Conservation (phyloP, 345 rosid genomes). For the Syzygium oleosum region DNA sequence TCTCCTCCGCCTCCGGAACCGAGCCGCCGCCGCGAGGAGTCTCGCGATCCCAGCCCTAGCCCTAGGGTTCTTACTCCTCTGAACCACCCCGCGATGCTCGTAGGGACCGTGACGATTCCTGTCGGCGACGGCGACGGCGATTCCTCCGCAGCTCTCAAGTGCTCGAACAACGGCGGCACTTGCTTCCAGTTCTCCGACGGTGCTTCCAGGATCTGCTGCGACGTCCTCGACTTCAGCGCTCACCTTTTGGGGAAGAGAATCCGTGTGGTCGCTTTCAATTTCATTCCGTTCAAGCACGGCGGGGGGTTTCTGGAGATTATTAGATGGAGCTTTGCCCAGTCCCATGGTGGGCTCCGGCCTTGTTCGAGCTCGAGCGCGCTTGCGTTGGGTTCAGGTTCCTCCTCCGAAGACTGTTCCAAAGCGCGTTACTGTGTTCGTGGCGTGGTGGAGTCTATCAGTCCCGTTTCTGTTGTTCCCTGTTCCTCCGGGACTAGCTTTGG, state of each 20-base stretch:
- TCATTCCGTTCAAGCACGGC: constrained; percentile 41
- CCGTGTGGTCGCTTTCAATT: constrained; percentile 62
- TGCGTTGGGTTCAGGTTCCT: constrained; percentile 21
- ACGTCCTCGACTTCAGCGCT: constrained; percentile 36
- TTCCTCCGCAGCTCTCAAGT: constrained; percentile 25
- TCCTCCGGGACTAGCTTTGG: constrained; percentile 5
- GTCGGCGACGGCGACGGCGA: not conserved
- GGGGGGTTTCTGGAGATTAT: constrained; percentile 79
- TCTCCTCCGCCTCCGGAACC: constrained; percentile 2
- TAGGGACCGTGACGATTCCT: constrained; percentile 60
- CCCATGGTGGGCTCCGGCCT: constrained; percentile 4
- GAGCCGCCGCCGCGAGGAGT: not conserved
- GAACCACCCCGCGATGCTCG: constrained; percentile 29
- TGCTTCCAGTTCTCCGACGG: constrained; percentile 72
- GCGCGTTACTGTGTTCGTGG: constrained; percentile 42
- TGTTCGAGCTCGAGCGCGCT: constrained; percentile 31
- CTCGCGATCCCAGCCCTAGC: constrained; percentile 6
- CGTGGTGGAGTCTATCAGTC: constrained; percentile 48
- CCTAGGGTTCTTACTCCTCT: constrained; percentile 34
- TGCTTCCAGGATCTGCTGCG: constrained; percentile 59
- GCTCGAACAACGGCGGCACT: constrained; percentile 18
- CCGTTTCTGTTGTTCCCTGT: constrained; percentile 65
- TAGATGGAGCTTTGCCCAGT: constrained; percentile 39
- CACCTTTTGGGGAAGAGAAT: constrained; percentile 33
- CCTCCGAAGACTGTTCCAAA: constrained; percentile 16